phyloP scores from a whole-genome alignment of 2,329 filamentous ascomycete species.

The Ophiostoma ulmi region DNA sequence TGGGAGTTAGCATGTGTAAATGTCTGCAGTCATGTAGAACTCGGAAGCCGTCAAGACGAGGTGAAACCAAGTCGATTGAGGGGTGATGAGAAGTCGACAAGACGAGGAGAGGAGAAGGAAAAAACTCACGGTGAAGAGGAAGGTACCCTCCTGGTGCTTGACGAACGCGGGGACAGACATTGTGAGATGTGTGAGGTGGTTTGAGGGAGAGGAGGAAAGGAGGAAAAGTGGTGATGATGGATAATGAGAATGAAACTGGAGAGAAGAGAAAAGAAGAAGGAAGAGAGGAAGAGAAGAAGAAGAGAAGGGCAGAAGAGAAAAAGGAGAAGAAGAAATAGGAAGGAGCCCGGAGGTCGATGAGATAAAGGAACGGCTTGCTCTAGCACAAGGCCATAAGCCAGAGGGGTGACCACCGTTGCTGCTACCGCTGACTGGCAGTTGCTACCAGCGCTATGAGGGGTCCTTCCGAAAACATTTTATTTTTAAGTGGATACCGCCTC shows the following conservation, averaged over 20 bases:
- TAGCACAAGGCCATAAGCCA: neutral
- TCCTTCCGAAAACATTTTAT: conserved; percentile 10
- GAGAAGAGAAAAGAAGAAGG: neutral
- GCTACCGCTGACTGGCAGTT: neutral
- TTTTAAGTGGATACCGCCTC: neutral
- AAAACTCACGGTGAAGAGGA: conserved; percentile 70
- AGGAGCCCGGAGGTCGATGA: neutral
- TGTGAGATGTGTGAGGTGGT: conserved; percentile 1
- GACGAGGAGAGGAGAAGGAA: neutral
- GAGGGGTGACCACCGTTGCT: neutral
- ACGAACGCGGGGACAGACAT: conserved; percentile 34
- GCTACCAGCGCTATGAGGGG: conserved; percentile 8
- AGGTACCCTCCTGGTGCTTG: conserved; percentile 61
- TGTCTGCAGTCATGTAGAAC: neutral
- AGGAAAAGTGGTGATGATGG: neutral
- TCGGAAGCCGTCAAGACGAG: neutral
- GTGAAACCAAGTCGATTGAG: neutral
- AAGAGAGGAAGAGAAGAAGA: neutral
- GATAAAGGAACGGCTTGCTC: conserved; percentile 9
- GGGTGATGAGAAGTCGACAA: neutral
- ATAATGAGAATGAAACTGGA: neutral
- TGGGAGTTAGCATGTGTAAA: neutral
- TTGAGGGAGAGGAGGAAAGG: neutral
- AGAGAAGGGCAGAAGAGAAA: neutral
- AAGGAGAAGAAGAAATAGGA: neutral